Percentiles rank a stretch among this genome's conserved stretches.
These are phyloP conservation scores for Parsonsia alboflavescens DNA, from an alignment of 257 asterid species.

Conservation along the genomic window DNA sequence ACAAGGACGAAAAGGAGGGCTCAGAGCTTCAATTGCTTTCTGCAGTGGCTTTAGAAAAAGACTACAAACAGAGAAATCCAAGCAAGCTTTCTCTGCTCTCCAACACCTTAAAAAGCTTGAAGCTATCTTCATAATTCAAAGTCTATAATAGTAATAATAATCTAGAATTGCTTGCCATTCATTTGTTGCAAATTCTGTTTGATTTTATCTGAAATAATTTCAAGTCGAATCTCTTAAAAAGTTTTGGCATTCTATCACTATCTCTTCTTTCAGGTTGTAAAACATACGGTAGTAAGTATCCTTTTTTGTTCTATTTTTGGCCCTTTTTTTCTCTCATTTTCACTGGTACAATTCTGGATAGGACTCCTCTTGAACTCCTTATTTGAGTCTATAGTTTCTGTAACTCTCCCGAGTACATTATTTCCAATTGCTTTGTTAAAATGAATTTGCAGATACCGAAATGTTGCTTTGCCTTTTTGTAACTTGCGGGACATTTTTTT, in stretches of 20 bases:
- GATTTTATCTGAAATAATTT: not conserved
- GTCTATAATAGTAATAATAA: not conserved
- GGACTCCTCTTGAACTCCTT: not conserved
- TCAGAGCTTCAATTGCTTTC: constrained; percentile 70
- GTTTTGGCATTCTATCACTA: not conserved
- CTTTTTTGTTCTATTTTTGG: not conserved
- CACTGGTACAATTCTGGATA: not conserved
- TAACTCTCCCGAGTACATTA: not conserved
- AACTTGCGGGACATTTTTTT: not conserved
- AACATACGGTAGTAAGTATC: not conserved
- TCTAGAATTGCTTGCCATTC: not conserved
- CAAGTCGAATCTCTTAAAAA: not conserved
- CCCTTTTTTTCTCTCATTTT: not conserved
- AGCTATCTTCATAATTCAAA: constrained; percentile 30
- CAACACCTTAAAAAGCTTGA: constrained; percentile 60
- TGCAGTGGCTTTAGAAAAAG: constrained; percentile 63
- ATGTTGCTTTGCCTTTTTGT: not conserved
- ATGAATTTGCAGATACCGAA: not conserved
- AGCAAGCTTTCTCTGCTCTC: constrained; percentile 46
- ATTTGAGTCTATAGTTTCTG: not conserved
- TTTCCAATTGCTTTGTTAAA: not conserved
- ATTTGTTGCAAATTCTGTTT: not conserved
- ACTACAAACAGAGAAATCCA: constrained; percentile 62
- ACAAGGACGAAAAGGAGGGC: constrained; percentile 80
- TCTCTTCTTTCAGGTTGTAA: not conserved